Evolutionary conservation across 139 green algal species (phyloP), one percentile per base, ranked within the genome.

Genomic region (Yamagishiella unicocca): DNA sequence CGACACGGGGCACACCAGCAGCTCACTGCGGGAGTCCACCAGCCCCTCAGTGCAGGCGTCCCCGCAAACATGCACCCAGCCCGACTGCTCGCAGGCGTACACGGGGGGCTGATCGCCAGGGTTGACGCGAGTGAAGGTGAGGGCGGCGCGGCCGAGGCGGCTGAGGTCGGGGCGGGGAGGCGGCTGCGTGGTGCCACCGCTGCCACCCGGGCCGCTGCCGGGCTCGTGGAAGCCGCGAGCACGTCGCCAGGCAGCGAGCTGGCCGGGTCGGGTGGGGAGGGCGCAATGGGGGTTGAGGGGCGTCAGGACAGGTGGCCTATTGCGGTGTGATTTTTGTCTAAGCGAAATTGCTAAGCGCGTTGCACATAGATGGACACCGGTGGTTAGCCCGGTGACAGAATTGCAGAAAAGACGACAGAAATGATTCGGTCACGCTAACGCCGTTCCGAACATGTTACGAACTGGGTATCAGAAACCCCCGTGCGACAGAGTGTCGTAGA

Each of bases 41-140:
- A 76, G 35, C 17, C 79, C 79, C 79, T 85, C 79, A 5, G 79
- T 85, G 61, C 79, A 85, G 6, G n/a, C 79, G 79, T 85, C 79
- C 4, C 79, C 79, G 40, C 79, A 85, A 40, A 85, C 61, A 61
- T 85, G 79, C 61, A 85, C 61, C 79, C 79, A 85, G 61, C 79
- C 79, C 42, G 61, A 66, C 61, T 85, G 61, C 29, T 85, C 61
- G 58, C 79, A 85, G 9, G 61, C 79, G 61, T 85, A 85, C 58
- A 85, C 79, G 42, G 79, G 79, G 21, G 79, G 79, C 79, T 64
- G 25, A 40, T 85, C 61, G 19, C 79, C 79, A 4, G 79, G 79
- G 79, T 85, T 85, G 1, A 85, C 58, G 7, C 61, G 79, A 12
- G 79, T 85, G 79, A 85, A 85, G 61, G 79, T 85, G 29, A 85